A percentile compares a stretch with the other conserved stretches of the same genome.
phyloP scores from a whole-genome alignment of 2,329 filamentous ascomycete genomes.

The Achaetomium macrosporum region DNA sequence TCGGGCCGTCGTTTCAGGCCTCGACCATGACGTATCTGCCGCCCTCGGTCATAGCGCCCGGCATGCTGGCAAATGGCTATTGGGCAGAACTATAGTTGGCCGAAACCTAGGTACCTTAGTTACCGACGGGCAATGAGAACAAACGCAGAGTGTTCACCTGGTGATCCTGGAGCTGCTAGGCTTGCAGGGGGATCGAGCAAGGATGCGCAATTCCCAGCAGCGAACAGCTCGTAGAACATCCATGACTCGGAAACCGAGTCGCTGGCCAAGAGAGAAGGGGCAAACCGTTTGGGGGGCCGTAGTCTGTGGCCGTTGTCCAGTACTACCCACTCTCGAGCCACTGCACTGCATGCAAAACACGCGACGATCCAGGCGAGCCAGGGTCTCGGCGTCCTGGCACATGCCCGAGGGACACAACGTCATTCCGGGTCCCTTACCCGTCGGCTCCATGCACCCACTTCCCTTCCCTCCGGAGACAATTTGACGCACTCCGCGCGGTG shows the following conservation, averaged over 20 bases:
- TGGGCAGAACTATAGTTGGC: not conserved
- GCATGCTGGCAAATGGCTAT: not conserved
- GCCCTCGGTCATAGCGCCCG: not conserved
- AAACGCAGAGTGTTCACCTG: conserved; percentile 5
- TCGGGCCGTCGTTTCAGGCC: too few species aligned
- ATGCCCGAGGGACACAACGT: not conserved
- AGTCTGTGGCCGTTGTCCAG: not conserved
- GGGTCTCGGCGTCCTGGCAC: conserved; percentile 9
- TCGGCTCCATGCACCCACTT: conserved; percentile 1
- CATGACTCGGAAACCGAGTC: not conserved
- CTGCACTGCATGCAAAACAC: conserved; percentile 5
- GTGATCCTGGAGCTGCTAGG: not conserved
- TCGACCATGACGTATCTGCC: too few species aligned
- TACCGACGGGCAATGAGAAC: not conserved
- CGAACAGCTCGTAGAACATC: too few species aligned
- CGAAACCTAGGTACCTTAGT: not conserved
- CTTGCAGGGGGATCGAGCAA: too few species aligned
- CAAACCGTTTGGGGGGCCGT: conserved; percentile 1
- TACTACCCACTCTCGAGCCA: too few species aligned
- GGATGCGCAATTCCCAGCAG: too few species aligned
- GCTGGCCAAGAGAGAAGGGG: not conserved
- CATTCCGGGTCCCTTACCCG: conserved; percentile 4
- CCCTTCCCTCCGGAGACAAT: not conserved
- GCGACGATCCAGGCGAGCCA: conserved; percentile 3
- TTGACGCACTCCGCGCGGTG: not conserved